A percentile compares a stretch with the other conserved stretches of the same genome.
phyloP scores from a whole-genome alignment of 2,329 filamentous ascomycete species.

The Onygenales sp. region DNA sequence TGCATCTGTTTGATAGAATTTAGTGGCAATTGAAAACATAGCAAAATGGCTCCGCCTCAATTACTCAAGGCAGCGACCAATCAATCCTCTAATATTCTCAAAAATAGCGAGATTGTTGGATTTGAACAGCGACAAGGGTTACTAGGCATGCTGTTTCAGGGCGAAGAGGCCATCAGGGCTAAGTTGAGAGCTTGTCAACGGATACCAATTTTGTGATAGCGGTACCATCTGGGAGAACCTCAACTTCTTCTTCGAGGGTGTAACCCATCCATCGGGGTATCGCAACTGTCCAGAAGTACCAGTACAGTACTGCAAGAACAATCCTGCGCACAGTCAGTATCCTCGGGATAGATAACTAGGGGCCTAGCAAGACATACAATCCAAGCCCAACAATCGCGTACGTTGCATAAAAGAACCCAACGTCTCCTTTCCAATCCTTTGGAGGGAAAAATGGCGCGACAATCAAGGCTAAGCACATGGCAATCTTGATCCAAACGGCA shows the following conservation, averaged over 20 bases:
- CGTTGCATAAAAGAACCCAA: constrained; percentile 42
- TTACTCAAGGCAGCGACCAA: no score
- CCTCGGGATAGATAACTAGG: not conserved
- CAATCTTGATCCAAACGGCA: constrained; percentile 47
- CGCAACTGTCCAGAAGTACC: constrained; percentile 56
- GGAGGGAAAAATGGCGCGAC: constrained; percentile 29
- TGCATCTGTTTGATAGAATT: no score
- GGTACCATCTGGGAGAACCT: constrained; percentile 56
- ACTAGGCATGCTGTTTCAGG: no score
- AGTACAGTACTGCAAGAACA: constrained; percentile 51
- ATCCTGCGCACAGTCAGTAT: no score
- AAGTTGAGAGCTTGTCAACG: no score
- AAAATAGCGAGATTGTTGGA: no score
- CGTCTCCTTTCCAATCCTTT: constrained; percentile 35
- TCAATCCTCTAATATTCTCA: no score
- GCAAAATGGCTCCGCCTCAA: no score
- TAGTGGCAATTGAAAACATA: no score
- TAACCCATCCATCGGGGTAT: constrained; percentile 53
- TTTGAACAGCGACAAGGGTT: no score
- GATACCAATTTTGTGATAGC: constrained; percentile 43
- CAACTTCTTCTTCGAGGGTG: constrained; percentile 51
- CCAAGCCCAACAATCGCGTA: constrained; percentile 43
- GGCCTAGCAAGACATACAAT: constrained; percentile 20
- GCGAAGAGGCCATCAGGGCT: no score
- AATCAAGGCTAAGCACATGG: constrained; percentile 9